Percentiles rank a stretch among this genome's conserved stretches.
Evolutionary conservation across 2,329 filamentous ascomycete genomes (phyloP).

Genomic region (Hypoxylon sp.): DNA sequence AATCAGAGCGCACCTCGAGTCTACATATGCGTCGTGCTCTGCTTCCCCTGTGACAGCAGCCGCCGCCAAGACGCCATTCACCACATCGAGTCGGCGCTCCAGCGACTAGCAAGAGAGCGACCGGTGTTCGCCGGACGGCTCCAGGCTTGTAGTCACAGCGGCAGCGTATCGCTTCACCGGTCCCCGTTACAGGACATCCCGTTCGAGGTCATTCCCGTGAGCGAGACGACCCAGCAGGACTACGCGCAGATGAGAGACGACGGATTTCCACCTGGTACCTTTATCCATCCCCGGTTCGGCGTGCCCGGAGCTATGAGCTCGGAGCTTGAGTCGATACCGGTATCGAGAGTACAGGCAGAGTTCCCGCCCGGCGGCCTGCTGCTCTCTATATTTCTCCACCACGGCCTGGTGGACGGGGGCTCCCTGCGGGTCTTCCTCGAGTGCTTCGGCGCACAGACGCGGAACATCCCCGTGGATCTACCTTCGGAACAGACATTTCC

Average conservation of each 20-base stretch:
- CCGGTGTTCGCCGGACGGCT: slow-evolving; percentile 45
- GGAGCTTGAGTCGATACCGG: slow-evolving; percentile 44
- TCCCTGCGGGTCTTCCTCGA: slow-evolving; percentile 51
- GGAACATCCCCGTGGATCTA: slow-evolving; percentile 36
- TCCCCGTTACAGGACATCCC: slow-evolving; percentile 42
- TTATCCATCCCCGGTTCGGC: slow-evolving; percentile 39
- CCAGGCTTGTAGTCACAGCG: slow-evolving; percentile 35
- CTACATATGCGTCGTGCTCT: slow-evolving; percentile 47
- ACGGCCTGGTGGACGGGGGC: slow-evolving; percentile 53
- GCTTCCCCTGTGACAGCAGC: slow-evolving; percentile 43
- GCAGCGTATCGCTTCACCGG: slow-evolving; percentile 37
- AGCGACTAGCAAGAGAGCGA: slow-evolving; percentile 41
- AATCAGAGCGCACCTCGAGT: slow-evolving; percentile 47
- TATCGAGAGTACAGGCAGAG: slow-evolving; percentile 49
- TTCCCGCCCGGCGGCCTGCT: slow-evolving; percentile 52
- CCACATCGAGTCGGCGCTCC: slow-evolving; percentile 41
- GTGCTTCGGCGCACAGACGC: slow-evolving; percentile 49
- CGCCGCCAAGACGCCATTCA: slow-evolving; percentile 33
- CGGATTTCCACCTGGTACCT: slow-evolving; percentile 43
- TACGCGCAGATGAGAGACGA: slow-evolving; percentile 39
- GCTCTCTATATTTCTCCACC: slow-evolving; percentile 52
- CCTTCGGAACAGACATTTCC: slow-evolving; percentile 44
- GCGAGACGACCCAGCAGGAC: slow-evolving; percentile 27
- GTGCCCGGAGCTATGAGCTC: slow-evolving; percentile 35
- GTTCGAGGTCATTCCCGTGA: slow-evolving; percentile 34